These are phyloP conservation scores for Scheffersomyces coipomensis DNA, from an alignment of 805 yeast genomes.

Conservation along the genomic window DNA sequence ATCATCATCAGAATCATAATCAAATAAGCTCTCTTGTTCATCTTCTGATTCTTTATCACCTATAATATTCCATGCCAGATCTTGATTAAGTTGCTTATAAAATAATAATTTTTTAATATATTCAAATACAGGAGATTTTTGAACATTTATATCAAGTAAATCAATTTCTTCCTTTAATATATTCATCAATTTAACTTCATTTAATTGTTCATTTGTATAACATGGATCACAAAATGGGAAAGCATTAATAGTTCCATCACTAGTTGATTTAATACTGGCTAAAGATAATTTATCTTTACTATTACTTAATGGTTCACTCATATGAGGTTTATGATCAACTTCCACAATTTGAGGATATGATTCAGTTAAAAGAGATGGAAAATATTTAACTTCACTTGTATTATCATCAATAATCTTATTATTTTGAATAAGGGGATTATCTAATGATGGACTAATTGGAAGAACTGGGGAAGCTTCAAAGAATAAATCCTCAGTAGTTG, in stretches of 20 bases:
- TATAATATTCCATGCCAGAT: neutral
- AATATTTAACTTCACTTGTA: neutral
- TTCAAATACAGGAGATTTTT: neutral
- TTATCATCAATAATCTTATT: neutral
- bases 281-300: slow-evolving; percentile 1
- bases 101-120: neutral
- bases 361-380: slow-evolving; percentile 5
- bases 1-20: neutral
- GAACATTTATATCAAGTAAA: neutral
- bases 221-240: neutral
- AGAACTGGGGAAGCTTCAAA: slow-evolving; percentile 7
- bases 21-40: neutral
- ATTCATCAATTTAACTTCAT: slow-evolving; percentile 12
- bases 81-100: neutral
- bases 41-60: neutral
- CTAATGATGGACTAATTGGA: too few species aligned
- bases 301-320: slow-evolving; percentile 9
- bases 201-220: neutral
- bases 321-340: slow-evolving; percentile 8
- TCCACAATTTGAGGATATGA: slow-evolving; percentile 4
- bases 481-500: slow-evolving; percentile 5
- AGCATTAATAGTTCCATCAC: neutral
- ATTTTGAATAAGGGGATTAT: neutral
- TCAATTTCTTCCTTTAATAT: slow-evolving; percentile 14
- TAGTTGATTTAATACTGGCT: slow-evolving; percentile 1